Percentiles rank a stretch among this genome's conserved stretches.
Conservation (phyloP, 108 stramenopile genomes). For the Skeletonema costatum region DNA sequence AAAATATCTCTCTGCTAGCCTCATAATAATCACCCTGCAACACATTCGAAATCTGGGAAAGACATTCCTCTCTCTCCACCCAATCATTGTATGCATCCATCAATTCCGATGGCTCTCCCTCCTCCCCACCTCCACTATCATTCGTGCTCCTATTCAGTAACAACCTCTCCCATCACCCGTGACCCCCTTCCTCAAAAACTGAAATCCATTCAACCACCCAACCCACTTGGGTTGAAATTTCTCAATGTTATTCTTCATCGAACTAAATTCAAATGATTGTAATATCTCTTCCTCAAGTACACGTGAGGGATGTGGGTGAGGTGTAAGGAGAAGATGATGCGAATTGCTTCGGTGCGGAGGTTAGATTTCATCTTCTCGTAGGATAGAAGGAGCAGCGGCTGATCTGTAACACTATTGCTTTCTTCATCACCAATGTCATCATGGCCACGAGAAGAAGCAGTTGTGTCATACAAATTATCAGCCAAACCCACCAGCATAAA, state of each 20-base stretch:
- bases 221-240: constrained; percentile 34
- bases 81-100: too few species aligned
- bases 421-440: too few species aligned
- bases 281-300: too few species aligned
- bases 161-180: constrained; percentile 37
- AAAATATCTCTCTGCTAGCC: neutral
- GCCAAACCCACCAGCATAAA: constrained; percentile 39
- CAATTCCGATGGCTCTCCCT: neutral
- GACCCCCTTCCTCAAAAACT: constrained; percentile 47
- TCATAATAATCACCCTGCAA: neutral
- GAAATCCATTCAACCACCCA: constrained; percentile 46
- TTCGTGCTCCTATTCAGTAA: too few species aligned
- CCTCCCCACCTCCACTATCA: too few species aligned
- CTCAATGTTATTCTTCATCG: too few species aligned
- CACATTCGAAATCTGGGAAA: constrained; percentile 11
- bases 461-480: constrained; percentile 16
- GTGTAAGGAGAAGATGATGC: constrained; percentile 34
- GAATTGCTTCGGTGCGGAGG: constrained; percentile 11
- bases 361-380: constrained; percentile 42
- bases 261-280: too few species aligned
- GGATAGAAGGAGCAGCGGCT: constrained; percentile 34
- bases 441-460: neutral
- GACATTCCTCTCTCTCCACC: constrained; percentile 23
- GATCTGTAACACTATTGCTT: neutral
- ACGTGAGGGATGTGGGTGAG: neutral